Conservation (phyloP, 495 filamentous ascomycete species). For the Apiosordaria backusii region DNA sequence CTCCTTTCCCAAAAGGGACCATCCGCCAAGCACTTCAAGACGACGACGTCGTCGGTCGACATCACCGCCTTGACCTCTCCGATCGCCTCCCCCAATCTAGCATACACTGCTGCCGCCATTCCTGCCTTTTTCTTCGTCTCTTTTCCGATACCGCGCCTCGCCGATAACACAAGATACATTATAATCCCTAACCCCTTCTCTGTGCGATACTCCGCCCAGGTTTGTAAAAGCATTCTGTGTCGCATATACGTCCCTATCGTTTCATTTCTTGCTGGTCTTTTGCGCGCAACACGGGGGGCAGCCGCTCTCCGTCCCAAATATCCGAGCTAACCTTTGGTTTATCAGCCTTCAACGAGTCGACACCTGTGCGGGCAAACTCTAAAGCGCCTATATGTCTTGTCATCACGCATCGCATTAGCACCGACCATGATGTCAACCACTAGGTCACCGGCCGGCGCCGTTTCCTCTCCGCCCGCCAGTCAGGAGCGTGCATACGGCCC, state of each 20-base stretch:
- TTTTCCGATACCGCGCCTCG: too few species aligned
- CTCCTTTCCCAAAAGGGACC: constrained; percentile 7
- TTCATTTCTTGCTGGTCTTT: background rate
- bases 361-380: background rate
- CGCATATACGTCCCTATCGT: constrained; percentile 1
- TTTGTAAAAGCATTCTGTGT: background rate
- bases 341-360: constrained; percentile 1
- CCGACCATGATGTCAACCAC: constrained; percentile 24
- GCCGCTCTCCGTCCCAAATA: background rate
- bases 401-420: constrained; percentile 11
- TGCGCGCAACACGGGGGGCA: background rate
- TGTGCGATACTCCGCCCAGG: background rate
- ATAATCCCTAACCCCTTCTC: background rate
- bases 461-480: constrained; percentile 16
- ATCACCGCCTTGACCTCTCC: constrained; percentile 6
- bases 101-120: background rate
- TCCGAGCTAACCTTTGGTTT: background rate
- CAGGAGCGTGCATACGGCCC: constrained; percentile 17
- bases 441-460: constrained; percentile 20
- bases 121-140: background rate
- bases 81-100: background rate
- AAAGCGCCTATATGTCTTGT: constrained; percentile 12
- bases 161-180: background rate
- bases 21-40: constrained; percentile 6
- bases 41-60: constrained; percentile 9